Base-by-base conservation (phyloP, 176 grass and related monocot species). In the Paspalum vaginatum region DNA sequence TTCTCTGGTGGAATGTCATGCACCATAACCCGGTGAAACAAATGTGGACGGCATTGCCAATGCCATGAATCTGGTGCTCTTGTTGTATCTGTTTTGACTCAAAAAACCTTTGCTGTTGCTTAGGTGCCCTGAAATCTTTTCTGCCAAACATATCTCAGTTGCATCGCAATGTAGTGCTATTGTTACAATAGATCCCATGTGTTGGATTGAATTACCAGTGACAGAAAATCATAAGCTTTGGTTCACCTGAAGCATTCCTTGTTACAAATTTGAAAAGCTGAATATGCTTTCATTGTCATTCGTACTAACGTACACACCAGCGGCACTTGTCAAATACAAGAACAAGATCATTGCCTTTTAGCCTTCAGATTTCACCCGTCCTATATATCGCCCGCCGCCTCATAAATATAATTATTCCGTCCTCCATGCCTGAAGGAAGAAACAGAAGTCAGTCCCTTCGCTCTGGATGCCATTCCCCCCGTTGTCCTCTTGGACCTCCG, bases 381-480 rank as follows among this genome's bases (percentile, higher is more conserved):
- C 69, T 47, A 79, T n/a, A 38, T 83, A 10, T 18, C n/a, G 53
- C n/a, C 2, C 46, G 32, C 32, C 32, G 32, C 32, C 32, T 32
- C 32, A 32, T 32, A 32, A 32, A 32, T 32, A 32, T 32, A 32
- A 9, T 98, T 84, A 98, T 55, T 98, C 96, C 41, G 83, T 89
- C 83, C 82, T 93, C 96, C 92, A 98, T 38, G 96, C 92, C 26
- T 93, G 87, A 22, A 99, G 89, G 71, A 92, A 93, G 90, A 93
- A 95, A 45, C 81, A 95, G 72, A 95, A 98, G 15, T 87, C 92
- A n/a, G 61, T 53, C n/a, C n/a, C 72, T 32, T 86, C 83, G 7
- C 78, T 62, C 2, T 72, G 42, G 21, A 72, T 70, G 15, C 47
- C 85, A 44, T 77, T 81, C 5, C 80, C 61, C 11, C 51, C 68